Evolutionary conservation across 345 rosid genomes (phyloP), one percentile per base, ranked within the genome.

Genomic region (Eutrema yunnanense): DNA sequence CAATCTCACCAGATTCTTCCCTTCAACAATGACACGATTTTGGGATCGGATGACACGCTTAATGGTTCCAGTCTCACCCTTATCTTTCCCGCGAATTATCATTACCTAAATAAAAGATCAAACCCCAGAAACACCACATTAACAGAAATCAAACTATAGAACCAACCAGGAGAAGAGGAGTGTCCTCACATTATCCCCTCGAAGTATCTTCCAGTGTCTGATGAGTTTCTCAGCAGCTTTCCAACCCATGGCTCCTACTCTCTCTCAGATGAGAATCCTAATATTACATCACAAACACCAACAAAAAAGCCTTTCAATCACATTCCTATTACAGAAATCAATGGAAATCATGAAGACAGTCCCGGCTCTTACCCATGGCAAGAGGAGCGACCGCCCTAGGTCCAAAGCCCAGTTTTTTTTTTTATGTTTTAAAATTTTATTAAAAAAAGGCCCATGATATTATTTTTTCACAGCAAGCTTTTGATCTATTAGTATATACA

Each of bases 211-310:
- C 99, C 99, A 95, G 83, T 95, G 94, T 83, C 90, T 84, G 68
- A 95, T 90, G 47, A 95, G 96, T 68, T 90, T 95, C 84, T 92
- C 93, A 56, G 99, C 99, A 32, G 99, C 97, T 81, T 95, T 92
- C 99, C 96, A 95, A 68, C 97, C 99, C 98, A 95, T 94, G 8
- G 42, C 71, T 69, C 33, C 55, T 40, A 58, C 30, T 37, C 65
- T 62, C 71, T 52, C 71, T 52, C 6, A 36, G 33, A 40, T 1
- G 10, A 49, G 5, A 27, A 68, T 44, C 57, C 79, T 74, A 46
- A 55, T 14, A 30, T 65, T 19, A 67, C 73, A 66, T 58, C 62
- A 46, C 34, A 46, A 13, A 0, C 5, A 14, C 4, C 11, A 3
- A 22, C 10, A 14, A 43, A 34, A 16, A 19, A 49, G 0, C 9